A percentile compares a stretch with the other conserved stretches of the same genome.
Conservation (phyloP, 2,329 filamentous ascomycete genomes). For the Alternaria rosae region DNA sequence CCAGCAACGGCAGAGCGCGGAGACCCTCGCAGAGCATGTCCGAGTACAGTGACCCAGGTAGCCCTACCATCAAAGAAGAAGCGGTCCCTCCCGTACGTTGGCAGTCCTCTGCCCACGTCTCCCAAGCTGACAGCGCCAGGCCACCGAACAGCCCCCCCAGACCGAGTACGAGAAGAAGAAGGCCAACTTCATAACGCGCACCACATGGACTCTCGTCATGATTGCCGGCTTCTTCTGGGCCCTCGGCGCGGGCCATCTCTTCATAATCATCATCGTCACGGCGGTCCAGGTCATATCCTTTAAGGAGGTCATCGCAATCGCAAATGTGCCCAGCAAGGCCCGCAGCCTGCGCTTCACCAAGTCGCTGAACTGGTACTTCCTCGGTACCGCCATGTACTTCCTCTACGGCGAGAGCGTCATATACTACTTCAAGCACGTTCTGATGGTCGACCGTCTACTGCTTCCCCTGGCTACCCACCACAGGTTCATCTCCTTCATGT, state of each 20-base stretch:
- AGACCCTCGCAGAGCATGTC: constrained; percentile 75
- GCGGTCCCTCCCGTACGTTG: constrained; percentile 20
- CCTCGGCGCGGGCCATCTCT: constrained; percentile 96
- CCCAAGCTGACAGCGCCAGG: constrained; percentile 34
- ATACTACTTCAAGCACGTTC: constrained; percentile 99
- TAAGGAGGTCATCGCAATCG: constrained; percentile 98
- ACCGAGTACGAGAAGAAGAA: constrained; percentile 98
- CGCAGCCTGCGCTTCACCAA: constrained; percentile 93
- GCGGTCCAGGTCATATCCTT: constrained; percentile 95
- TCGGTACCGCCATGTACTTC: constrained; percentile 99
- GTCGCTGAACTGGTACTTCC: constrained; percentile 98
- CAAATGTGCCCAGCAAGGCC: constrained; percentile 90
- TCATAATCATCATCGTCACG: constrained; percentile 92
- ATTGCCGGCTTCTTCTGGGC: constrained; percentile 89
- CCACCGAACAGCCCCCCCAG: constrained; percentile 49
- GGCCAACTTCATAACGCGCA: constrained; percentile 94
- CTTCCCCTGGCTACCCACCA: constrained; percentile 96
- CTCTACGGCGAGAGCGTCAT: constrained; percentile 98
- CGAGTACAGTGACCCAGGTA: constrained; percentile 67
- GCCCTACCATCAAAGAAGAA: constrained; percentile 57
- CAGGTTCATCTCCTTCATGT: constrained; percentile 97
- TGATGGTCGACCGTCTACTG: constrained; percentile 91
- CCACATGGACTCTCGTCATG: constrained; percentile 99
- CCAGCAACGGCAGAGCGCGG: constrained; percentile 60
- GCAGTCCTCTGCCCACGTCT: not conserved